Base-by-base conservation (phyloP, 1,139 yeast species). In the Saccharomycopsis crataegensis region DNA sequence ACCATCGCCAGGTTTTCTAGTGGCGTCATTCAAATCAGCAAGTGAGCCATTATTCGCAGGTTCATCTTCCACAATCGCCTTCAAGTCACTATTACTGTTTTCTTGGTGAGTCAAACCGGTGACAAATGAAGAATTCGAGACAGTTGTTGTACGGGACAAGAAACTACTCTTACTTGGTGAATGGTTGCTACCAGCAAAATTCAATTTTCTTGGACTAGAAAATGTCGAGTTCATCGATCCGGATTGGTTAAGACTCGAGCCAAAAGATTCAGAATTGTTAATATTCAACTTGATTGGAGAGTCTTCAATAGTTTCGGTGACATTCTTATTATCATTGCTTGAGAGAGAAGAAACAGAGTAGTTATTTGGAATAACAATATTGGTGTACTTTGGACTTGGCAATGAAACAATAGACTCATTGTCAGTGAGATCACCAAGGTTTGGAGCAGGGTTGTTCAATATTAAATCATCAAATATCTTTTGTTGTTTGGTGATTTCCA, bases 351-450 rank as follows among this genome's bases (percentile, higher is more conserved):
- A 50, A 28, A 55, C 52, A 31, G 56, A 52, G 34, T 55, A 55
- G 46, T 55, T 55, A 45, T 55, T 55, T n/a, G 58, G 58, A 32
- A 55, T 55, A 17, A 28, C 31, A 32, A 54, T 45, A 12, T 44
- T 34, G 17, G 44, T 46, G 8, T 36, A 37, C 11, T 31, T 34
- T 42, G 51, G 51, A 17, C 37, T 32, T 16, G 4, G 11, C 11
- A 36, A 36, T 36, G 40, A 11, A 11, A 36, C n/a, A 2, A 11
- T 36, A 3, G n/a, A 7, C 16, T 14, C 17, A 41, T 12, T 41
- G 22, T 9, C 14, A 7, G 14, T n/a, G 7, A 37, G 40, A 37
- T n/a, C 40, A 37, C 40, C 40, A 37, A 12, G 28, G 2, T 22
- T 22, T 22, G 28, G 44, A 16, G 17, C 32, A 32, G 31, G 43